Evolutionary conservation across 352 stramenopile species (phyloP), one percentile per base, ranked within the genome.

Genomic region (Aphanomyces euteiches): DNA sequence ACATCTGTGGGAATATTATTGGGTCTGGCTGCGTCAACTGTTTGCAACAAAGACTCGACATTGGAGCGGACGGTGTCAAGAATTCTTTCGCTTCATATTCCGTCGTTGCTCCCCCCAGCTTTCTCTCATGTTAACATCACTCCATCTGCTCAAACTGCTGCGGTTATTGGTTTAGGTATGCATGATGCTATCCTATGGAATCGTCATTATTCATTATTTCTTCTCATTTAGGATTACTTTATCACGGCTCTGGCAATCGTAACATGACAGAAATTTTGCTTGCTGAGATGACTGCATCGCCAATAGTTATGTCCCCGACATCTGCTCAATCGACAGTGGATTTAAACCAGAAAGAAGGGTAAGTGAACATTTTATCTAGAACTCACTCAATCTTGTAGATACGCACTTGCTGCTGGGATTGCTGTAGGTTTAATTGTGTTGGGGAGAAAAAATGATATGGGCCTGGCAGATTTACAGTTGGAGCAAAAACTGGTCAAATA

Each of bases 11-110:
- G 93, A 6, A 89, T 99, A 47, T 86, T 99, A 59, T 84, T 99
- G 3, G 97, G 97, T 8, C 97, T 99, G 90, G 93, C 96, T 40
- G 93, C 92, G 28, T 98, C 96, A 93, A 85, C 82, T 74, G 12
- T 78, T 81, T 28, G 78, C 77, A 1, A 72, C 19, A 68, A 68
- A 57, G 40, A 68, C 45, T 1, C 92, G 17, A 85, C 81, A 1
- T 74, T 95, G 7, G 85, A 95, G 65, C 84, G 93, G 34, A 93
- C 91, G 5, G 89, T 98, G 0, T 98, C 91, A 3, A 99, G 99
- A 82, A 99, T 99, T 93, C 79, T 99, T 2, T 99, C 95, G 76
- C 83, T 99, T 36, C 96, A 99, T 77, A 95, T 99, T 71, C 97
- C 96, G 5, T 97, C 93, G 12, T 80, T 99, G 28, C 85, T 99